Evolutionary conservation across 495 filamentous ascomycete genomes (phyloP).

Genomic region (Tuber umbilicatum): DNA sequence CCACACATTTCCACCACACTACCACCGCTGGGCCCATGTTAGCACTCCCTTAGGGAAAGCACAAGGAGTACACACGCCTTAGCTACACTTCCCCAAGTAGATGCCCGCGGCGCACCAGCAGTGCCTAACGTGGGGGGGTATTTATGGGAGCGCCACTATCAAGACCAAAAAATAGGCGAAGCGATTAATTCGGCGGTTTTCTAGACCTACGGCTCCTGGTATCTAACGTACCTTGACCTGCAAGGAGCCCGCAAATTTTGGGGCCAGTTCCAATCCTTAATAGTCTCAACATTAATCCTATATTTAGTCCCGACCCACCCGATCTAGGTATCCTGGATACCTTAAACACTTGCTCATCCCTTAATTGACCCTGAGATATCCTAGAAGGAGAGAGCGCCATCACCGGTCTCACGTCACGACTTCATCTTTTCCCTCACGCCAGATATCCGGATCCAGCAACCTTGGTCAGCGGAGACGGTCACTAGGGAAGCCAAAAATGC

Average conservation of each 20-base stretch:
- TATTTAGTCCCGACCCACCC: constrained; percentile 54
- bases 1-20: constrained; percentile 15
- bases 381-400: constrained; percentile 48
- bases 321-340: constrained; percentile 42
- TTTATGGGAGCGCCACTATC: not conserved
- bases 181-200: not conserved
- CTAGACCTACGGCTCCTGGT: not conserved
- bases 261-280: constrained; percentile 17
- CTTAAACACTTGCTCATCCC: constrained; percentile 50
- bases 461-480: constrained; percentile 11
- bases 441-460: constrained; percentile 19
- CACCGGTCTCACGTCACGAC: constrained; percentile 50
- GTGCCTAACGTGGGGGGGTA: constrained; percentile 7
- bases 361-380: constrained; percentile 52
- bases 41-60: not conserved
- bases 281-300: constrained; percentile 42
- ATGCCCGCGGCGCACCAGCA: not conserved
- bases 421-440: constrained; percentile 50
- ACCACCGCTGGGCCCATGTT: constrained; percentile 9
- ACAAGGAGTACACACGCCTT: constrained; percentile 6
- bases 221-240: constrained; percentile 18
- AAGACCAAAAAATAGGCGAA: constrained; percentile 7
- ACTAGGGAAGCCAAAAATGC: constrained; percentile 13
- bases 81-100: constrained; percentile 13
- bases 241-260: constrained; percentile 19